Conservation (phyloP, 2,329 filamentous ascomycete species). For the Ilyonectria sp. region DNA sequence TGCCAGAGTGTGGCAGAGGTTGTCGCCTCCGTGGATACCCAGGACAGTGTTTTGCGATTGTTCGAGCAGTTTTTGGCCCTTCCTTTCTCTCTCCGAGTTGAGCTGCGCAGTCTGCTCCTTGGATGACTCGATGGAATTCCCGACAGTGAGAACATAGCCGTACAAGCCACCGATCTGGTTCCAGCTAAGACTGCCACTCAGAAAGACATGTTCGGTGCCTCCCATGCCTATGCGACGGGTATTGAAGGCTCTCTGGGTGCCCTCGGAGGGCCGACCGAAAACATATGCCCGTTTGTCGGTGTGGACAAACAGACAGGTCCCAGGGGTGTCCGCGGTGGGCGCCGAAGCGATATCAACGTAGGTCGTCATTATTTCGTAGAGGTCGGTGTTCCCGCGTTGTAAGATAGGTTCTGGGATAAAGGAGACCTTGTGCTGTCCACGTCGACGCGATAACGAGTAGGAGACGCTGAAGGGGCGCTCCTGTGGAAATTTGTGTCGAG, state of each 20-base stretch:
- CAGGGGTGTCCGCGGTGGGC: slow-evolving; percentile 90
- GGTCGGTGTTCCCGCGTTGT: not conserved
- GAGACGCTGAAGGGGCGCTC: not conserved
- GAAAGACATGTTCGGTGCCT: slow-evolving; percentile 83
- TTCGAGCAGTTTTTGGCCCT: slow-evolving; percentile 52
- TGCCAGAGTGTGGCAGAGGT: slow-evolving; percentile 85
- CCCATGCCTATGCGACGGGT: slow-evolving; percentile 77
- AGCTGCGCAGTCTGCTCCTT: slow-evolving; percentile 57
- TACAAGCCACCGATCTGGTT: slow-evolving; percentile 83
- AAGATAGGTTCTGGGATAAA: not conserved
- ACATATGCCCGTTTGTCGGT: slow-evolving; percentile 88
- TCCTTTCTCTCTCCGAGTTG: slow-evolving; percentile 59
- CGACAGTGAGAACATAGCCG: slow-evolving; percentile 87
- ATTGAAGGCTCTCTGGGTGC: slow-evolving; percentile 82
- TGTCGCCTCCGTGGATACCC: slow-evolving; percentile 84
- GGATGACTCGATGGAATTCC: slow-evolving; percentile 73
- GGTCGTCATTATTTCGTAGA: slow-evolving; percentile 73
- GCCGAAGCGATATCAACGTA: slow-evolving; percentile 83
- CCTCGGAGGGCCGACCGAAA: slow-evolving; percentile 87
- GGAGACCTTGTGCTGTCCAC: not conserved
- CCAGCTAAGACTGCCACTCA: slow-evolving; percentile 86
- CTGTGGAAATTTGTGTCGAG: not conserved
- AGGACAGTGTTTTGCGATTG: slow-evolving; percentile 56
- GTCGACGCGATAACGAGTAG: not conserved
- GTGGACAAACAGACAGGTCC: slow-evolving; percentile 82